Percentiles rank a stretch among this genome's conserved stretches.
These are phyloP conservation scores for Phytophthora citrophthora DNA, from an alignment of 352 stramenopile species.

Conservation along the genomic window DNA sequence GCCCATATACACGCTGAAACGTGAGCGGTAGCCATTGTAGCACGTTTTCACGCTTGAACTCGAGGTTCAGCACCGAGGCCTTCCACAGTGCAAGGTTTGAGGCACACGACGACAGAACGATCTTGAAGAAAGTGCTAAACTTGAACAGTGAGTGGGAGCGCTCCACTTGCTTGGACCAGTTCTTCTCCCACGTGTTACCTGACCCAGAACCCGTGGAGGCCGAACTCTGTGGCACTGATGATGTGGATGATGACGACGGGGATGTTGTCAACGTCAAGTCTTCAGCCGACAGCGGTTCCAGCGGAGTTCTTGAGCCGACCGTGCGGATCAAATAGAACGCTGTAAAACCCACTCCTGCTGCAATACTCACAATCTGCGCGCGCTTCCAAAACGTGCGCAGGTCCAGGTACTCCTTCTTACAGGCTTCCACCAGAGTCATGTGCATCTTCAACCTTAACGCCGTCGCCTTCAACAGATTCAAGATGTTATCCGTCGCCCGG, in stretches of 20 bases:
- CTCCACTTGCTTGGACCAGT: slow-evolving; percentile 81
- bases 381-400: slow-evolving; percentile 77
- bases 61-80: slow-evolving; percentile 63
- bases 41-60: slow-evolving; percentile 72
- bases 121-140: slow-evolving; percentile 76
- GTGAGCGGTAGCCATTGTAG: slow-evolving; percentile 77
- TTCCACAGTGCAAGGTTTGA: slow-evolving; percentile 83
- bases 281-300: slow-evolving; percentile 42
- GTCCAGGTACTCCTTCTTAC: slow-evolving; percentile 80
- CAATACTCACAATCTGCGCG: slow-evolving; percentile 68
- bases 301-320: slow-evolving; percentile 36
- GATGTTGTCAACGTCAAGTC: slow-evolving; percentile 19
- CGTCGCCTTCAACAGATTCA: slow-evolving; percentile 86
- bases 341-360: slow-evolving; percentile 62
- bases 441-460: slow-evolving; percentile 86
- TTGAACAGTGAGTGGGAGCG: slow-evolving; percentile 72
- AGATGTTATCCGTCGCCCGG: slow-evolving; percentile 82
- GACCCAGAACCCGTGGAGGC: slow-evolving; percentile 11
- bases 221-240: slow-evolving; percentile 4
- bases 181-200: slow-evolving; percentile 65
- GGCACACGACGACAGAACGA: slow-evolving; percentile 62
- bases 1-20: slow-evolving; percentile 76
- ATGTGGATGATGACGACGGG: slow-evolving; percentile 9
- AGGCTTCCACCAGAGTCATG: slow-evolving; percentile 76
- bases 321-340: slow-evolving; percentile 84